These are phyloP conservation scores for Rhynchosporium secalis DNA, from an alignment of 2,329 filamentous ascomycete species.

Conservation along the genomic window DNA sequence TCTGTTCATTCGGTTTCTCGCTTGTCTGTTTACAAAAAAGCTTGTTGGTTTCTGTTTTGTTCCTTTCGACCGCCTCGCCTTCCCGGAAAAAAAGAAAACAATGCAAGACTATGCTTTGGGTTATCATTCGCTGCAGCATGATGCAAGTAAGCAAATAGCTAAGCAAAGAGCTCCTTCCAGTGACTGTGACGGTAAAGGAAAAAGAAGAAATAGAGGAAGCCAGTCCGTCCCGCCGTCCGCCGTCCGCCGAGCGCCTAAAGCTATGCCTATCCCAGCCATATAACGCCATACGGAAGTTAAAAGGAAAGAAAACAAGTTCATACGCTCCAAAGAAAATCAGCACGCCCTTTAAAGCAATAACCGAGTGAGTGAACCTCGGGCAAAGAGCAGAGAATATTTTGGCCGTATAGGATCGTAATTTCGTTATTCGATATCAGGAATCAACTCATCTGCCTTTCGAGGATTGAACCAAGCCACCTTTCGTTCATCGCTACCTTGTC, in stretches of 20 bases:
- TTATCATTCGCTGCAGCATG: too few relatives aligned
- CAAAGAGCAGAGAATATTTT: not conserved
- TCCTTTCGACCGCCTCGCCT: not conserved
- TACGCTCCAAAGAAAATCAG: too few relatives aligned
- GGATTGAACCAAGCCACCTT: conserved; percentile 41
- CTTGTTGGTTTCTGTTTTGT: too few relatives aligned
- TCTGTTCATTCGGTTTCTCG: too few relatives aligned
- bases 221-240: conserved; percentile 1
- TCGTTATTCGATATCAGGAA: conserved; percentile 36
- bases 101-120: too few relatives aligned
- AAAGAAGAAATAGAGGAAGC: not conserved
- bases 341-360: not conserved
- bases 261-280: conserved; percentile 8
- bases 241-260: conserved; percentile 4
- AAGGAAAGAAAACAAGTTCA: not conserved
- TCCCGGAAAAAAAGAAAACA: too few relatives aligned
- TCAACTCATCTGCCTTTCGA: conserved; percentile 34
- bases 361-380: not conserved
- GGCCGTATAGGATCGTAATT: not conserved
- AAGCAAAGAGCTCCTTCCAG: not conserved
- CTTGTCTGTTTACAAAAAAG: too few relatives aligned
- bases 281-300: not conserved
- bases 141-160: not conserved
- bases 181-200: not conserved
- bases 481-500: conserved; percentile 56